These are phyloP conservation scores for Sporothrix brunneoviolacea DNA, from an alignment of 2,329 filamentous ascomycete genomes.

Conservation along the genomic window DNA sequence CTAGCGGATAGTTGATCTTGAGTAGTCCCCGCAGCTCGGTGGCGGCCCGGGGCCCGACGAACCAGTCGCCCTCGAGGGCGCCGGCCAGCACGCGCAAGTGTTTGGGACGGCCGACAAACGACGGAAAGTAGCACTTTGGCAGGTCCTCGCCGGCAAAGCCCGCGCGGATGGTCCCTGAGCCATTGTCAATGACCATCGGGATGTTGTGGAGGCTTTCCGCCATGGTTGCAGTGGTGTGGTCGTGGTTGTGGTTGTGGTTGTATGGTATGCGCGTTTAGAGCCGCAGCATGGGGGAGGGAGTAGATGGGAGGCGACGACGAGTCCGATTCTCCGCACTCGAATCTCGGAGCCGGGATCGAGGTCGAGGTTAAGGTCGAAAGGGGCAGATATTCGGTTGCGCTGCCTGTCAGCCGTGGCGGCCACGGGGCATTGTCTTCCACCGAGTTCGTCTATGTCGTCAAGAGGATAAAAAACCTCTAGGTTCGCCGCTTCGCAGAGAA, in stretches of 20 bases:
- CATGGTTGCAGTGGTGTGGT: slow-evolving; percentile 30
- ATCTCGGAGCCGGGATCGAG: too few relatives aligned
- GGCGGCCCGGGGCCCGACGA: slow-evolving; percentile 84
- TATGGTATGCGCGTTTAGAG: background rate
- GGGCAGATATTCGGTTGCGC: background rate
- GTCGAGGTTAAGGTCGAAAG: background rate
- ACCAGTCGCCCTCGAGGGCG: slow-evolving; percentile 91
- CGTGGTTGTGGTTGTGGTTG: slow-evolving; percentile 9
- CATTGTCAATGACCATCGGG: slow-evolving; percentile 97
- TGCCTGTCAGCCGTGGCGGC: slow-evolving; percentile 14
- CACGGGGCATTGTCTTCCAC: slow-evolving; percentile 13
- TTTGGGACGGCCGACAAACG: slow-evolving; percentile 93
- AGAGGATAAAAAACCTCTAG: too few relatives aligned
- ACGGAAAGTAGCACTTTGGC: slow-evolving; percentile 95
- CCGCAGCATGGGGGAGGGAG: background rate
- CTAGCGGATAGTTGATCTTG: slow-evolving; percentile 92
- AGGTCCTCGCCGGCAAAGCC: slow-evolving; percentile 95
- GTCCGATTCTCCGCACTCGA: too few relatives aligned
- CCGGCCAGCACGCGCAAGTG: slow-evolving; percentile 93
- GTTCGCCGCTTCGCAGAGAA: too few relatives aligned
- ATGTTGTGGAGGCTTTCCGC: slow-evolving; percentile 79
- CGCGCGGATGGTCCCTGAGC: slow-evolving; percentile 92
- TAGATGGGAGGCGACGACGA: too few relatives aligned
- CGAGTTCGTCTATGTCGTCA: background rate
- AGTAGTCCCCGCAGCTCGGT: slow-evolving; percentile 85